Conservation (phyloP, 176 grass and related monocot species). For the Microstegium vimineum region DNA sequence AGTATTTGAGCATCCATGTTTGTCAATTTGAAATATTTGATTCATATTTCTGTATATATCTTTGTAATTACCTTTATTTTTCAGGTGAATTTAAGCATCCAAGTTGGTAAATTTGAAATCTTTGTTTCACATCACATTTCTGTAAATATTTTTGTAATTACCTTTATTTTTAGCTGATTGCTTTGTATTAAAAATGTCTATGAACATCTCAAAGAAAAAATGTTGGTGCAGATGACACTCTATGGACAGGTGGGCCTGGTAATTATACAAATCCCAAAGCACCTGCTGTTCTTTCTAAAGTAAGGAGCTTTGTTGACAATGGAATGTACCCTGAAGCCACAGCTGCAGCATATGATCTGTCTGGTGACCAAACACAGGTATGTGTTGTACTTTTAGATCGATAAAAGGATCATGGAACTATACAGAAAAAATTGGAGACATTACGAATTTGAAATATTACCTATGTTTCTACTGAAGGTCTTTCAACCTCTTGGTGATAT, state of each 20-base stretch:
- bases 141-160: background rate
- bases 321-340: constrained; percentile 74
- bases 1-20: background rate
- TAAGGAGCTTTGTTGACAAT: constrained; percentile 74
- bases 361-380: constrained; percentile 62
- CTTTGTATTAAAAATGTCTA: constrained; percentile 28
- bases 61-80: background rate
- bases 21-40: background rate
- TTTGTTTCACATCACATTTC: background rate
- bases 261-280: constrained; percentile 74
- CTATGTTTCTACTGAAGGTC: constrained; percentile 53
- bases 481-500: constrained; percentile 85
- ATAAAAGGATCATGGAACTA: background rate
- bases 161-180: background rate
- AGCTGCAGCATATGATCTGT: constrained; percentile 53
- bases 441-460: constrained; percentile 6
- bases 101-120: background rate
- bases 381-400: constrained; percentile 8
- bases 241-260: constrained; percentile 89
- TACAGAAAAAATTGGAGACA: background rate
- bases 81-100: background rate
- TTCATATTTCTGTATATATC: background rate
- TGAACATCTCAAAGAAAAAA: background rate
- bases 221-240: constrained; percentile 74
- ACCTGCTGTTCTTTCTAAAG: constrained; percentile 66